These are phyloP conservation scores for Euryodendron excelsum DNA, from an alignment of 148 eudicot species.

Conservation along the genomic window DNA sequence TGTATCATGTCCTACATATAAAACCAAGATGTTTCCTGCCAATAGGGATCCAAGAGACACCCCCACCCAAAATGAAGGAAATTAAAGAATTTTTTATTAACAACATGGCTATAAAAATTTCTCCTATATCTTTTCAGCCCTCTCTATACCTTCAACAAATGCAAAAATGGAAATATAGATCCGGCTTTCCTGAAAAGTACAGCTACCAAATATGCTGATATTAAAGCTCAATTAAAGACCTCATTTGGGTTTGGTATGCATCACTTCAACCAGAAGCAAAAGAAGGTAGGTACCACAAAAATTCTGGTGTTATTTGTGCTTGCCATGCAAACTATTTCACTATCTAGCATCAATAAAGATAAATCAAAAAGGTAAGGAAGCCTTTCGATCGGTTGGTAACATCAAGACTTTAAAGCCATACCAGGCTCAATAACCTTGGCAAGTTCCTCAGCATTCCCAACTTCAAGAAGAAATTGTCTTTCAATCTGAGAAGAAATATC, in stretches of 20 bases:
- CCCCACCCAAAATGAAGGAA: too few relatives aligned
- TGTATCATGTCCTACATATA: slow-evolving; percentile 7
- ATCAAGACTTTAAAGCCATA: slow-evolving; percentile 28
- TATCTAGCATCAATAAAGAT: neutral
- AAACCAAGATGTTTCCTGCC: neutral
- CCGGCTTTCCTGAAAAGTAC: neutral
- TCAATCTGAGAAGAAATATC: slow-evolving; percentile 63
- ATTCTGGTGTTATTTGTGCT: neutral
- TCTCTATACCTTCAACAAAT: too few relatives aligned
- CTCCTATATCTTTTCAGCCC: too few relatives aligned
- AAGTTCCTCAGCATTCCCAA: slow-evolving; percentile 76
- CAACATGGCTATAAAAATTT: too few relatives aligned
- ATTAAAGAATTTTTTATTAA: too few relatives aligned
- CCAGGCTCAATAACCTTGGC: slow-evolving; percentile 71
- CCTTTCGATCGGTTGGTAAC: neutral
- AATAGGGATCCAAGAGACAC: neutral
- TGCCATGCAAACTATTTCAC: too few relatives aligned
- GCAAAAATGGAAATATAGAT: neutral
- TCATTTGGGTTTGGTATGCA: neutral
- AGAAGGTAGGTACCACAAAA: neutral
- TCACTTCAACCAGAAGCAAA: slow-evolving; percentile 5
- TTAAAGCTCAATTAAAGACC: neutral
- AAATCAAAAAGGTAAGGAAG: neutral
- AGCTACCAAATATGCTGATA: neutral
- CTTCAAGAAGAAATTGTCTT: slow-evolving; percentile 71